phyloP scores from a whole-genome alignment of 192 early-diverging fungal genomes.

The Backusella westeae region DNA sequence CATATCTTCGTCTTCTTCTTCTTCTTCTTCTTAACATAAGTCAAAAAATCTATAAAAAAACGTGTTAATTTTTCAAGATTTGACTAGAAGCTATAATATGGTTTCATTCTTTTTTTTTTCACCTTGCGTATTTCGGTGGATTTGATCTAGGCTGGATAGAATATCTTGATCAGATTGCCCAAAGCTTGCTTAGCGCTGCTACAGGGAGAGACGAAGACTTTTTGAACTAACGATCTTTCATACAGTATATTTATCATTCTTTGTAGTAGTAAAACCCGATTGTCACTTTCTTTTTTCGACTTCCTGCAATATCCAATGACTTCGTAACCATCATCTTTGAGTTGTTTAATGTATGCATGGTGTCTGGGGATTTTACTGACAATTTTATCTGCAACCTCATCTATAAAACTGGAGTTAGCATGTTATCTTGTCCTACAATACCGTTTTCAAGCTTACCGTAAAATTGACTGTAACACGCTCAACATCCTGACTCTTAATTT shows the following conservation, averaged over 20 bases:
- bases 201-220: not conserved
- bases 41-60: not conserved
- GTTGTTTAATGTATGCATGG: not conserved
- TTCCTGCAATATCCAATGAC: constrained; percentile 6
- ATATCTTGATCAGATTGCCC: not conserved
- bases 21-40: not conserved
- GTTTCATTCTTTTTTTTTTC: not conserved
- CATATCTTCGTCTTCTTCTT: not conserved
- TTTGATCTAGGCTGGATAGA: not conserved
- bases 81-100: not conserved
- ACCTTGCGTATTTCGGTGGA: not conserved
- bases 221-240: not conserved
- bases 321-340: not conserved
- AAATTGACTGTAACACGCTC: not conserved
- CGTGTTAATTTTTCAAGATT: not conserved
- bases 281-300: not conserved
- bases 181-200: not conserved
- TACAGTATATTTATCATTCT: not conserved
- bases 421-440: not conserved
- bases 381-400: not conserved
- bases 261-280: not conserved
- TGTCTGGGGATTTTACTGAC: not conserved
- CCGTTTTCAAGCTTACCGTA: not conserved
- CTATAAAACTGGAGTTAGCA: not conserved
- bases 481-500: not conserved